Base-by-base conservation (phyloP, 805 yeast genomes). In the Priceomyces fermenticarens region DNA sequence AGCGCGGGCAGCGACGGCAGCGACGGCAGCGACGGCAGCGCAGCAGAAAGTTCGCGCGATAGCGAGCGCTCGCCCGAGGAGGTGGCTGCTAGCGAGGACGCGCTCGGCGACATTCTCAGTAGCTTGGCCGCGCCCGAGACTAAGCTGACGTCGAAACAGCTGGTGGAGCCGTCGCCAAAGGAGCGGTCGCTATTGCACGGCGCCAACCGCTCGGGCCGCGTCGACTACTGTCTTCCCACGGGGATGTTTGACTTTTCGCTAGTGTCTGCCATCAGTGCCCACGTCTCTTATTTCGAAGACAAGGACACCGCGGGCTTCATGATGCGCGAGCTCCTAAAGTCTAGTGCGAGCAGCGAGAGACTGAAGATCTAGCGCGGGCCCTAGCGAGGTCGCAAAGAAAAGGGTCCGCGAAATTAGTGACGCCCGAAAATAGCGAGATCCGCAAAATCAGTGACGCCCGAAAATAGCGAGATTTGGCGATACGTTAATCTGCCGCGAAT, bases 211-310 rank as follows among this genome's bases (percentile, higher is more conserved):
- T 76, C 78, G 14, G 96, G 96, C 0, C 70, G 97, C 39, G 70
- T 91, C 1, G 99, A 91, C 59, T 88, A 85, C 58, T 73, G 83
- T 3, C 65, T 91, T 16, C 88, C 88, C 3, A 85, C 83, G 56
- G 87, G 91, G 8, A 72, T 83, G 15, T 75, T 90, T 47, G 96
- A 89, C 52, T 75, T 89, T 14, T 85, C 95, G 23, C 60, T 88
- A 28, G 71, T 91, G 9, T 77, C 88, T 3, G 93, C 96, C 0
- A 69, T 91, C 7, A 86, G 86, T 37, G 93, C 98, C 0, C 99
- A 91, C 60, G 80, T 87, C 10, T 80, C 88, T 35, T 91, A 91
- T 59, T 83, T 91, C 57, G 96, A 88, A 55, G 95, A 88, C 51
- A 74, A 80, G 38, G 89, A 89, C 53, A 81, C 91, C 29, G 89